These are phyloP conservation scores for Hypoxylon sp. DNA, from an alignment of 2,329 filamentous ascomycete species.

Conservation along the genomic window DNA sequence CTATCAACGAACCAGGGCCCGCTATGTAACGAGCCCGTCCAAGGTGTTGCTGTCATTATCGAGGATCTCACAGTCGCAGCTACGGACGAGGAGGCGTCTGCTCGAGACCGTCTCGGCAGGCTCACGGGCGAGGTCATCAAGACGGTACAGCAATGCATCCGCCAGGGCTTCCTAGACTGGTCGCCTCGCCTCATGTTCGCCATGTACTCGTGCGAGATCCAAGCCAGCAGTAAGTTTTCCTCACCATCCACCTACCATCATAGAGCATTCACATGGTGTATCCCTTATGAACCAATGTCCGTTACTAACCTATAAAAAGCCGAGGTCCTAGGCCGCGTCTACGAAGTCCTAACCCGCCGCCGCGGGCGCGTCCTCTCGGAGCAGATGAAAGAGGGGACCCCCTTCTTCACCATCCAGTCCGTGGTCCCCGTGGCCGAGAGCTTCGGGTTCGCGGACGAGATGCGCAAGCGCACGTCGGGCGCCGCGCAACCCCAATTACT, in stretches of 20 bases:
- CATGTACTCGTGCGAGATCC: constrained; percentile 98
- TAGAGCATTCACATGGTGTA: no score
- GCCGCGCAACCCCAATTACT: constrained; percentile 92
- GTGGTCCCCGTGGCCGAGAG: constrained; percentile 92
- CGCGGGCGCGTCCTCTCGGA: constrained; percentile 91
- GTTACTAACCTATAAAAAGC: constrained; percentile 58
- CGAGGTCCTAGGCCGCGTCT: constrained; percentile 94
- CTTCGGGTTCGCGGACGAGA: constrained; percentile 96
- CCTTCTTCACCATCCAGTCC: constrained; percentile 94
- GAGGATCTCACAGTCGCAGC: constrained; percentile 78
- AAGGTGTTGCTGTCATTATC: constrained; percentile 90
- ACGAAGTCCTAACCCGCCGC: constrained; percentile 95
- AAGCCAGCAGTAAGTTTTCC: constrained; percentile 80
- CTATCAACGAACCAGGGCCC: constrained; percentile 89
- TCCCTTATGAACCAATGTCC: no score
- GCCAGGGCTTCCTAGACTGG: constrained; percentile 92
- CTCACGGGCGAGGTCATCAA: constrained; percentile 95
- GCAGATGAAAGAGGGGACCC: constrained; percentile 92
- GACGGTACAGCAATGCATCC: constrained; percentile 84
- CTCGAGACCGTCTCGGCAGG: constrained; percentile 76
- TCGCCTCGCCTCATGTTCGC: constrained; percentile 93
- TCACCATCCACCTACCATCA: constrained; percentile 1
- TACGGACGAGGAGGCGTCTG: constrained; percentile 64
- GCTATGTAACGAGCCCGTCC: constrained; percentile 90
- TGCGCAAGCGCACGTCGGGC: constrained; percentile 91